Evolutionary conservation across 495 filamentous ascomycete genomes (phyloP).

Genomic region (Penicillium tannophilum): DNA sequence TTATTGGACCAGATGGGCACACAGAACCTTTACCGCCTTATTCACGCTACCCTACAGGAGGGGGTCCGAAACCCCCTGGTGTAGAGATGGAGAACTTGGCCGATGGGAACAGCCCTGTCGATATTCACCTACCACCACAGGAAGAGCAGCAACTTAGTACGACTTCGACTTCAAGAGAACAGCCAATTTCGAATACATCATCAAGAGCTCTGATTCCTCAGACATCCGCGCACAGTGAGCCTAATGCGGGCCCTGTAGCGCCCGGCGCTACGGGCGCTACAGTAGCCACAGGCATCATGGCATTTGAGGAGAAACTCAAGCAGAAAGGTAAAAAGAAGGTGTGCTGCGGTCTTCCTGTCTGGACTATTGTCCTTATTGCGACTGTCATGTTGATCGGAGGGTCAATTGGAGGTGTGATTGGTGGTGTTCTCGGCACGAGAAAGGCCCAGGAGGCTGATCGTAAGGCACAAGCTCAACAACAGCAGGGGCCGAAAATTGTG

Average conservation of each 20-base stretch:
- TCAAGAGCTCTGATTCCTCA: slow-evolving; percentile 33
- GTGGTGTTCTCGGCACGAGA: slow-evolving; percentile 54
- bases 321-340: slow-evolving; percentile 54
- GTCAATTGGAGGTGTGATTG: slow-evolving; percentile 60
- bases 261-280: slow-evolving; percentile 1
- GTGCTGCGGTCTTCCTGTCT: slow-evolving; percentile 69
- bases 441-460: slow-evolving; percentile 37
- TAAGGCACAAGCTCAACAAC: slow-evolving; percentile 12
- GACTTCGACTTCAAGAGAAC: slow-evolving; percentile 21
- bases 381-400: slow-evolving; percentile 58
- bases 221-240: slow-evolving; percentile 11
- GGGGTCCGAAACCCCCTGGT: slow-evolving; percentile 39
- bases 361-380: slow-evolving; percentile 61
- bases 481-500: slow-evolving; percentile 40
- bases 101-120: background rate
- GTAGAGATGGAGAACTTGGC: slow-evolving; percentile 28
- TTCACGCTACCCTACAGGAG: slow-evolving; percentile 71
- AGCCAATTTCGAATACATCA: slow-evolving; percentile 51
- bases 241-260: background rate
- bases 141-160: slow-evolving; percentile 28
- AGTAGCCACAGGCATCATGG: slow-evolving; percentile 39
- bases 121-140: slow-evolving; percentile 26
- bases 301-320: slow-evolving; percentile 60
- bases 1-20: slow-evolving; percentile 88
- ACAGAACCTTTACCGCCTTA: slow-evolving; percentile 90